Conservation (phyloP, 495 filamentous ascomycete genomes). For the Talaromyces wortmannii region DNA sequence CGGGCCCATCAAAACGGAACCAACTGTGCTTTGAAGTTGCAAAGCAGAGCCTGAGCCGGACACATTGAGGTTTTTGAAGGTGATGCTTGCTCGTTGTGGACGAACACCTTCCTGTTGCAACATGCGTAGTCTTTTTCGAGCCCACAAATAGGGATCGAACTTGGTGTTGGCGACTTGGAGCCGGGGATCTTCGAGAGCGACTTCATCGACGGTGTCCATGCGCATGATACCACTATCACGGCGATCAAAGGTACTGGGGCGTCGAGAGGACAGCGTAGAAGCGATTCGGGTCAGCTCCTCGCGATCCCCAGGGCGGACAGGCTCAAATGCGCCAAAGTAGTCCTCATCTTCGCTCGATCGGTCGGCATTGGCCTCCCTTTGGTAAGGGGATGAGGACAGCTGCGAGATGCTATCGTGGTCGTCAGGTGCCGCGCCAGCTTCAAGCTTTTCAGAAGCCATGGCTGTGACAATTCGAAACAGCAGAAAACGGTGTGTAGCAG, state of each 20-base stretch:
- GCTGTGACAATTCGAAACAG: neutral
- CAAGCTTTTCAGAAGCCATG: neutral
- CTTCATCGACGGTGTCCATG: constrained; percentile 35
- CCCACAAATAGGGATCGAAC: constrained; percentile 55
- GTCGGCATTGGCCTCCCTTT: neutral
- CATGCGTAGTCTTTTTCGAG: constrained; percentile 36
- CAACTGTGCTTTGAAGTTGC: constrained; percentile 51
- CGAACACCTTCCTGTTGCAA: constrained; percentile 36
- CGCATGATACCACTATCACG: constrained; percentile 19
- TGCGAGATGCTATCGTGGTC: neutral
- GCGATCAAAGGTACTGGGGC: constrained; percentile 13
- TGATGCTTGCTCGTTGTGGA: constrained; percentile 33
- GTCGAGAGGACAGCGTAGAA: constrained; percentile 27
- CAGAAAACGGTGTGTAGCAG: too few species aligned
- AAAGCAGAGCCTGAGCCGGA: constrained; percentile 47
- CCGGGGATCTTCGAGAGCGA: constrained; percentile 39
- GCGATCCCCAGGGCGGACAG: constrained; percentile 25
- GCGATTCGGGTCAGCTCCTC: constrained; percentile 30
- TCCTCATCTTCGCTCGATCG: neutral
- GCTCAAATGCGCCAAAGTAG: constrained; percentile 17
- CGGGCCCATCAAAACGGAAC: constrained; percentile 38
- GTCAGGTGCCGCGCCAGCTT: neutral
- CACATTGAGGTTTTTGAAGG: constrained; percentile 46
- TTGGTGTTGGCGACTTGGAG: constrained; percentile 49
- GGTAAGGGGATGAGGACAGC: neutral